phyloP scores from a whole-genome alignment of 108 stramenopile species.

The Schizochytrium sp. region DNA sequence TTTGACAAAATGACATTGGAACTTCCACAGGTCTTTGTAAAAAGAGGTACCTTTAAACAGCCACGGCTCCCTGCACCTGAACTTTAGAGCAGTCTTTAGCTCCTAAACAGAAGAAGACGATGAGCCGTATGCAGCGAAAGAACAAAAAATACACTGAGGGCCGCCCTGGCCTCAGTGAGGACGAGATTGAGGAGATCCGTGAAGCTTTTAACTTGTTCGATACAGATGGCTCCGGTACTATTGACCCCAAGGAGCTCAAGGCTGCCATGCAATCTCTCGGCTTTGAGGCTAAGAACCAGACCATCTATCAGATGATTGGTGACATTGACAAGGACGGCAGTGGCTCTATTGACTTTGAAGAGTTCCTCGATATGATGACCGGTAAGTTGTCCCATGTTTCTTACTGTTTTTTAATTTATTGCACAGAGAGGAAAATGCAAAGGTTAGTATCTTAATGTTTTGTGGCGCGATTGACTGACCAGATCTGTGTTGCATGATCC shows the following conservation, averaged over 20 bases:
- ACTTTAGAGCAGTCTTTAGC: neutral
- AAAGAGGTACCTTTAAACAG: too few relatives aligned
- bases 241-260: slow-evolving; percentile 91
- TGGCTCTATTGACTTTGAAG: slow-evolving; percentile 78
- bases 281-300: slow-evolving; percentile 90
- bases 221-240: slow-evolving; percentile 82
- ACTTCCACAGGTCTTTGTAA: too few relatives aligned
- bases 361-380: slow-evolving; percentile 94
- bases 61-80: too few relatives aligned
- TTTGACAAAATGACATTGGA: too few relatives aligned
- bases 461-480: too few relatives aligned
- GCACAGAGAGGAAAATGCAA: too few relatives aligned
- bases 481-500: neutral
- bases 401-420: neutral
- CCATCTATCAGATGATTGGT: slow-evolving; percentile 87
- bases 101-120: neutral
- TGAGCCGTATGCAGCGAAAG: slow-evolving; percentile 57
- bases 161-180: slow-evolving; percentile 78
- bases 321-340: slow-evolving; percentile 84
- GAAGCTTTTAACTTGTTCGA: slow-evolving; percentile 83
- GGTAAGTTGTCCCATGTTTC: slow-evolving; percentile 60
- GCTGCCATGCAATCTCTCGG: slow-evolving; percentile 91
- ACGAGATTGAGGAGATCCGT: slow-evolving; percentile 79
- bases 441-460: too few relatives aligned
- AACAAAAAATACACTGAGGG: slow-evolving; percentile 64